phyloP scores from a whole-genome alignment of 768 basidiomycete species.

The Nidularia pulvinata region DNA sequence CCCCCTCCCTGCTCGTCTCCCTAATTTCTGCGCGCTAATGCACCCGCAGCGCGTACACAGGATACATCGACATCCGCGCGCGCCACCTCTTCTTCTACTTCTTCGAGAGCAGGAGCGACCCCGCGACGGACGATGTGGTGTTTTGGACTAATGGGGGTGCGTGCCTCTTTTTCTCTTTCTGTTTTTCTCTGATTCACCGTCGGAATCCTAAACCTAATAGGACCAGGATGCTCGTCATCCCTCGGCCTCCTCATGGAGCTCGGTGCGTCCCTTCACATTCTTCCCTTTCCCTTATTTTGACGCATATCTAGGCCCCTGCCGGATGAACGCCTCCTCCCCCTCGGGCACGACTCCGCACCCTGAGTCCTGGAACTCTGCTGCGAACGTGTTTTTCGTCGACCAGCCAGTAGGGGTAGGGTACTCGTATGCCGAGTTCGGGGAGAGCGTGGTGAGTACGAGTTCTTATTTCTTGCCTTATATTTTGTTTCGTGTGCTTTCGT shows the following conservation, averaged over 20 bases:
- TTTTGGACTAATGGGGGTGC: constrained; percentile 54
- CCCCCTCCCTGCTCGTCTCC: too few species aligned
- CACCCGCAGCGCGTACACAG: constrained; percentile 49
- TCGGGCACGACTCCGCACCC: constrained; percentile 50
- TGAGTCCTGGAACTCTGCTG: constrained; percentile 68
- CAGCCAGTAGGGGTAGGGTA: constrained; percentile 64
- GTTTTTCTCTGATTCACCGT: too few species aligned
- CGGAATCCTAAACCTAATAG: constrained; percentile 8
- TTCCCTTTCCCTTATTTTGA: neutral
- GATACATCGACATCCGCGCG: constrained; percentile 65
- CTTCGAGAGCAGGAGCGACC: constrained; percentile 68
- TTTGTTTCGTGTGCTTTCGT: neutral
- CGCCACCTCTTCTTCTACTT: constrained; percentile 77
- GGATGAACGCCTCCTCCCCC: constrained; percentile 37
- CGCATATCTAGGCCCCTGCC: constrained; percentile 57
- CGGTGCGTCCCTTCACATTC: constrained; percentile 40
- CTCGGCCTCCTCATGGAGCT: constrained; percentile 74
- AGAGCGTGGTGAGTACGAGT: constrained; percentile 43
- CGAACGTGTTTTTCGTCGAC: constrained; percentile 64
- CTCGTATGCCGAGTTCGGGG: constrained; percentile 65
- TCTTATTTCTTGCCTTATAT: neutral
- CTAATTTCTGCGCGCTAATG: too few species aligned
- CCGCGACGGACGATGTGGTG: constrained; percentile 60
- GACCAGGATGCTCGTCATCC: constrained; percentile 42
- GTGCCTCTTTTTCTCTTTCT: too few species aligned